Base-by-base conservation (phyloP, 176 grass and related monocot species). In the Carex cristatella region DNA sequence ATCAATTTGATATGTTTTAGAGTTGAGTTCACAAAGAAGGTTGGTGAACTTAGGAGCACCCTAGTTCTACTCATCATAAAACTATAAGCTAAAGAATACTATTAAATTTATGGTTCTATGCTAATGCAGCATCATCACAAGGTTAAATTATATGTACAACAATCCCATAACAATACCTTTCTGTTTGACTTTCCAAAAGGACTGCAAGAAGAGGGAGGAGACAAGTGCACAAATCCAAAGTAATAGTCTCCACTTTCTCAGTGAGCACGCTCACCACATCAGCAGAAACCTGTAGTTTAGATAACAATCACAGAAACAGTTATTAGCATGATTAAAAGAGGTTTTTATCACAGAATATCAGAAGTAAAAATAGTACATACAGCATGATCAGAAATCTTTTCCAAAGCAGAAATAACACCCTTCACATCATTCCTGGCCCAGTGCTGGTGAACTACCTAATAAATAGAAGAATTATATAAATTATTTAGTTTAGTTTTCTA, bases 121-220 rank as follows among this genome's bases (percentile, higher is more conserved):
- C 12, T 78, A 78, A 56, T 1, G 10, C 72, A 81, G 56, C 42
- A 63, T 14, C 15, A 54, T 58, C 54, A 28, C 13, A 65, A 69
- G 14, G 57, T 65, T 51, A 84, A 84, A 51, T 74, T 64, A 16
- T 57, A 55, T 51, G 42, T 37, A 85, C 56, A 78, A 10, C 14
- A 30, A 28, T 38, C 7, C 5, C n/a, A 19, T 18, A 72, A 65
- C 81, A 71, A 23, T 90, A 99, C 97, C 93, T 94, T 68, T 99
- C 97, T 72, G 58, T 99, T 92, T 94, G 95, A 90, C 97, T 99
- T 67, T 95, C 93, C 71, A 99, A 79, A 90, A 99, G 91, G 61
- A 86, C 84, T 71, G 90, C 42, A 48, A 88, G 87, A 71, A 91
- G 88, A 82, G 91, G 97, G 69, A 99, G 84, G 54, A 94, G 66